Evolutionary conservation across 2,329 filamentous ascomycete species (phyloP), one percentile per base, ranked within the genome.

Genomic region (Claviceps sp.): DNA sequence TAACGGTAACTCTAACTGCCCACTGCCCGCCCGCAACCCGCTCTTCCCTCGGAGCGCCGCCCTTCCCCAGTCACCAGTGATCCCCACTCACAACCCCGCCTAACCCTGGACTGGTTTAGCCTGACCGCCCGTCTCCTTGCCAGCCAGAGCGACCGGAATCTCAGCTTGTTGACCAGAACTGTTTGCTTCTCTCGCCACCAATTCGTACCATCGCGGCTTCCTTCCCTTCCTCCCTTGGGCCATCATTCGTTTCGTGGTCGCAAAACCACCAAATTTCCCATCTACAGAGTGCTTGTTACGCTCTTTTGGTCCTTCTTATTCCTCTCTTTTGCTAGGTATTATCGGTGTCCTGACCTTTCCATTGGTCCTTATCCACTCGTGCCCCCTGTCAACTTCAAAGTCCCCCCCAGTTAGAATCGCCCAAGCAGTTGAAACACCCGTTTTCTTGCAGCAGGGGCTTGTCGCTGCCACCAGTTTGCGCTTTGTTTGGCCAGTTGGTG

Each of bases 391-490:
- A n/a, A n/a, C 4, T 24, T n/a, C 24, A 22, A 26, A 34, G 30
- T 34, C 9, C 30, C 9, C 18, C 14, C 48, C 30, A 14, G 37
- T 45, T 30, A 41, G 24, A 50, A 44, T 13, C 9, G 34, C 26
- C 41, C 3, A 47, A 34, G 9, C 14, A 34, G 20, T 22, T 43
- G 41, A 22, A 43, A 14, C 41, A 13, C 18, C 44, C 43, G 24
- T 18, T 5, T 47, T 47, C n/a, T 42, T 51, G 50, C n/a, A 51
- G 20, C 49, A n/a, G 37, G 22, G 50, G 13, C 14, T 40, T 34
- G 50, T 37, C 38, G 45, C 37, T 22, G 18, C 50, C 38, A 45
- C 45, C 30, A 45, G 38, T 45, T 45, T 51, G 52, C 40, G n/a
- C 37, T 14, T 45, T 47, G 45, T 14, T 45, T 47, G 45, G 30